Percentiles rank a stretch among this genome's conserved stretches.
Conservation (phyloP, 2,329 filamentous ascomycete species). For the Chaetomiaceae sp. region DNA sequence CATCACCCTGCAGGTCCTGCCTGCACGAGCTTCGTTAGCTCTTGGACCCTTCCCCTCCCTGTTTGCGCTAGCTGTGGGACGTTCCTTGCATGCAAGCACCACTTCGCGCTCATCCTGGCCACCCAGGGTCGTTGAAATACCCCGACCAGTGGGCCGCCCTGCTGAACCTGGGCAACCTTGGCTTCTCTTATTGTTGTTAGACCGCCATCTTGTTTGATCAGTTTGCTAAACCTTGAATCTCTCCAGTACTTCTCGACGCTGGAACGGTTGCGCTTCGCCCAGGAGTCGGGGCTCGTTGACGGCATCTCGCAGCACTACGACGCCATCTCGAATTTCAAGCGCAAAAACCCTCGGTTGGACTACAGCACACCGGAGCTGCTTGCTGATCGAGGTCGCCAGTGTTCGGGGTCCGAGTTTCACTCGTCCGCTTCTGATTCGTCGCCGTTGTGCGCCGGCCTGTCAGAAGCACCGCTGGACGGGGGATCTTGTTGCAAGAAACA, state of each 20-base stretch:
- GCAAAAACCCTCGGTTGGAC: conserved; percentile 29
- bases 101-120: neutral
- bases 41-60: neutral
- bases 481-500: conserved; percentile 68
- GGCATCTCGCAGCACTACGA: conserved; percentile 35
- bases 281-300: conserved; percentile 35
- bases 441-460: conserved; percentile 62
- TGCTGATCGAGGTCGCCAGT: conserved; percentile 29
- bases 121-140: neutral
- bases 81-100: conserved; percentile 21
- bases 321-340: conserved; percentile 31
- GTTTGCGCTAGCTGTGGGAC: conserved; percentile 2
- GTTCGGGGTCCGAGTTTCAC: conserved; percentile 31
- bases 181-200: conserved; percentile 5
- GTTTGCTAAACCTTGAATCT: neutral
- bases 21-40: conserved; percentile 9
- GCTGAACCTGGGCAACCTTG: neutral
- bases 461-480: conserved; percentile 69
- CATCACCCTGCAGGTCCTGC: conserved; percentile 27
- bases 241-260: conserved; percentile 67
- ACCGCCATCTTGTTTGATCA: conserved; percentile 3
- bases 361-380: conserved; percentile 30
- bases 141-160: neutral
- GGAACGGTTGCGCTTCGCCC: conserved; percentile 63
- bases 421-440: conserved; percentile 53